phyloP scores from a whole-genome alignment of 768 basidiomycete species.

The Pulveroboletus ravenelii region DNA sequence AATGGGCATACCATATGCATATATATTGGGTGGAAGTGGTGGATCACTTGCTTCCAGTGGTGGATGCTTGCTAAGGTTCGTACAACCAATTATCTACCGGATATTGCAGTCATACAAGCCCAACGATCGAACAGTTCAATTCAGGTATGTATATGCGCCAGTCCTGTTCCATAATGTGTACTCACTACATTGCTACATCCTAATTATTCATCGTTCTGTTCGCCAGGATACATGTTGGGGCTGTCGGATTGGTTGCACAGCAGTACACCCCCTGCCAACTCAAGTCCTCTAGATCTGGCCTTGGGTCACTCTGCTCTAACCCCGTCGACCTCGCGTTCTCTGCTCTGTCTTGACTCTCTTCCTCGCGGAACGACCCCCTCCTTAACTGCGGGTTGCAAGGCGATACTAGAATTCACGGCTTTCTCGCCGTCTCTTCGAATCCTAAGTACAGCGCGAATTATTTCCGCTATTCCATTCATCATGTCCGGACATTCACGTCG shows the following conservation, averaged over 20 bases:
- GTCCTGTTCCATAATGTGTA: neutral
- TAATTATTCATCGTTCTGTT: neutral
- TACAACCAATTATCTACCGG: neutral
- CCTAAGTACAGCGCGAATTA: conserved; percentile 34
- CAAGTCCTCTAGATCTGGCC: conserved; percentile 10
- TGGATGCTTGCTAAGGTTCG: conserved; percentile 22
- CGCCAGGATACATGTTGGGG: neutral
- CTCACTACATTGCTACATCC: neutral
- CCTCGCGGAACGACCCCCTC: conserved; percentile 11
- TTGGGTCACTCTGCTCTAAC: conserved; percentile 4
- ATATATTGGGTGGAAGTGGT: conserved; percentile 30
- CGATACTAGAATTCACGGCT: conserved; percentile 35
- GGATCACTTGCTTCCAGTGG: conserved; percentile 36
- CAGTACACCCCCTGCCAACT: neutral
- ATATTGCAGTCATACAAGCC: neutral
- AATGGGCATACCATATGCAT: conserved; percentile 39
- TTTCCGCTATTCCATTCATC: conserved; percentile 44
- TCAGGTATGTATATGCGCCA: conserved; percentile 22
- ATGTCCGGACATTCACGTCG: conserved; percentile 31
- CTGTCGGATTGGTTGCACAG: neutral
- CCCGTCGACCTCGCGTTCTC: conserved; percentile 3
- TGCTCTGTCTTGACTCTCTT: conserved; percentile 23
- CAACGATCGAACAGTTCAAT: conserved; percentile 5
- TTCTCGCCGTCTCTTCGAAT: conserved; percentile 34
- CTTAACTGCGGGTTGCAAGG: conserved; percentile 15